A percentile compares a stretch with the other conserved stretches of the same genome.
Evolutionary conservation across 371 early-diverging fungal genomes (phyloP).

Genomic region (Mucor piriformis): DNA sequence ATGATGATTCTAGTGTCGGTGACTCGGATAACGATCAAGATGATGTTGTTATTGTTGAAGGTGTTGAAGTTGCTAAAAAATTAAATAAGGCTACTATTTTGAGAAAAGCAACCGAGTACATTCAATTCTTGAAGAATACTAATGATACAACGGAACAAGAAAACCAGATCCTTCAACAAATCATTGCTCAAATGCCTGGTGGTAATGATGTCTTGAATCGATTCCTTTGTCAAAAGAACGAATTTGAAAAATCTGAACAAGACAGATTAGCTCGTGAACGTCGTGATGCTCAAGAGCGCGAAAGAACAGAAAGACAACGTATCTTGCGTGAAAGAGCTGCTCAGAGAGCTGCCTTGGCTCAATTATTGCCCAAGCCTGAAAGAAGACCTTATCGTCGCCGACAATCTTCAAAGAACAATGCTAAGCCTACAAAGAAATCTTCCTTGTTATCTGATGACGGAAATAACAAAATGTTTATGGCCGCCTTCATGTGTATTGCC

Average conservation of each 20-base stretch:
- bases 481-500: conserved; percentile 45
- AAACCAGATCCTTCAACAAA: conserved; percentile 48
- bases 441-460: conserved; percentile 8
- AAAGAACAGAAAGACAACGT: conserved; percentile 25
- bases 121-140: conserved; percentile 64
- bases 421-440: neutral
- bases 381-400: conserved; percentile 32
- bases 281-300: conserved; percentile 26
- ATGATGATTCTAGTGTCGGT: conserved; percentile 25
- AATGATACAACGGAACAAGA: conserved; percentile 55
- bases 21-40: conserved; percentile 55
- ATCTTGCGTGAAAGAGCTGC: conserved; percentile 35
- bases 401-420: conserved; percentile 11
- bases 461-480: conserved; percentile 37
- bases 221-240: conserved; percentile 29
- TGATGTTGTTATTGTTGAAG: conserved; percentile 62
- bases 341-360: conserved; percentile 34
- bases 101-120: conserved; percentile 85
- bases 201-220: conserved; percentile 40
- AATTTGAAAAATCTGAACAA: conserved; percentile 24
- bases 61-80: conserved; percentile 69
- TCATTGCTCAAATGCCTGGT: conserved; percentile 57
- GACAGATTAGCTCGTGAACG: conserved; percentile 31
- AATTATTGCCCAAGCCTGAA: conserved; percentile 31
- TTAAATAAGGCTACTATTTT: conserved; percentile 88